A percentile compares a stretch with the other conserved stretches of the same genome.
These are phyloP conservation scores for Quercus tomentella DNA, from an alignment of 331 rosid species.

Conservation along the genomic window DNA sequence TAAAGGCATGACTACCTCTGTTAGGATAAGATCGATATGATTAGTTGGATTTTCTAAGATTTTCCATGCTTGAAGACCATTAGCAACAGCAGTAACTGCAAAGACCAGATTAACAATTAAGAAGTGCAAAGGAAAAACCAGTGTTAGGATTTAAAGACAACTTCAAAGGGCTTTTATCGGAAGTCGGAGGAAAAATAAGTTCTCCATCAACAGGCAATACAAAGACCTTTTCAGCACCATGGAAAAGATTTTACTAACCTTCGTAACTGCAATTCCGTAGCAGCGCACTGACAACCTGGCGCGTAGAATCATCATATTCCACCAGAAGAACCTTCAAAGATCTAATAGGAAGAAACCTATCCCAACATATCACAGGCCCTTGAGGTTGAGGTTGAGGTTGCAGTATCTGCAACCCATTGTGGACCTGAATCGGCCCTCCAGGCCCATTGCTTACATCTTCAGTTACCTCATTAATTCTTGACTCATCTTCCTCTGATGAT, in stretches of 20 bases:
- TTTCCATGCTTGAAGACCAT: slow-evolving; percentile 70
- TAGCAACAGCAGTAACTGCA: slow-evolving; percentile 55
- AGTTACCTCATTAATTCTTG: slow-evolving; percentile 22
- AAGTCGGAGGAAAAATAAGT: neutral
- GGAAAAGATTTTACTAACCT: slow-evolving; percentile 32
- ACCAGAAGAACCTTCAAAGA: slow-evolving; percentile 63
- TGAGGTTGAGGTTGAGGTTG: slow-evolving; percentile 43
- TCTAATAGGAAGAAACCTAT: slow-evolving; percentile 55
- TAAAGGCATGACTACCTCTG: slow-evolving; percentile 67
- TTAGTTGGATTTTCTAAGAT: slow-evolving; percentile 45
- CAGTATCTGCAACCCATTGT: slow-evolving; percentile 36
- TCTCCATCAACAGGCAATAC: neutral
- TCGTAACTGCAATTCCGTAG: slow-evolving; percentile 63
- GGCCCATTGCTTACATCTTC: slow-evolving; percentile 32
- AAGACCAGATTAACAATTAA: slow-evolving; percentile 21
- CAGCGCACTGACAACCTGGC: slow-evolving; percentile 60
- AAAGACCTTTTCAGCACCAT: slow-evolving; percentile 6
- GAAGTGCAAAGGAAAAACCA: neutral
- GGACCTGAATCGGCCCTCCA: slow-evolving; percentile 33
- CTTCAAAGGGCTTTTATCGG: neutral
- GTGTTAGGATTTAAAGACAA: neutral
- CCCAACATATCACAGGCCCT: slow-evolving; percentile 43
- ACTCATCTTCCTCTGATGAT: slow-evolving; percentile 32
- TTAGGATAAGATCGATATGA: slow-evolving; percentile 49
- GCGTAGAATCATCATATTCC: slow-evolving; percentile 69